Percentiles rank a stretch among this genome's conserved stretches.
Evolutionary conservation across 2,329 filamentous ascomycete species (phyloP).

Genomic region (Aschersonia sp.): DNA sequence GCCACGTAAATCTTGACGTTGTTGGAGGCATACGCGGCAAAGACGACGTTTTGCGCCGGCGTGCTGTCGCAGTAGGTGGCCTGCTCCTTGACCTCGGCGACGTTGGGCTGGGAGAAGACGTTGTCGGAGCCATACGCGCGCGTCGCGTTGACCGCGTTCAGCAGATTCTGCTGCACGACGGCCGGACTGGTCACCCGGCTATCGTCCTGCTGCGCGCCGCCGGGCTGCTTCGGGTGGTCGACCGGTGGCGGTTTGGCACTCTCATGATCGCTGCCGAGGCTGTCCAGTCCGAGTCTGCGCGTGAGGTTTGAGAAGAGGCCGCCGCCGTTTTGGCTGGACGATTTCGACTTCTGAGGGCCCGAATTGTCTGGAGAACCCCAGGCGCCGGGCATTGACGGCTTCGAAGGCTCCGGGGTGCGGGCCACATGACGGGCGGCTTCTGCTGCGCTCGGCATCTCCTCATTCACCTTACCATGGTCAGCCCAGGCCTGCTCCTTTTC

Average conservation of each 20-base stretch:
- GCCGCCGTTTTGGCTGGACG: slow-evolving; percentile 24
- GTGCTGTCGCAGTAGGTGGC: slow-evolving; percentile 74
- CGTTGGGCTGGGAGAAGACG: slow-evolving; percentile 59
- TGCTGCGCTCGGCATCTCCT: slow-evolving; percentile 9
- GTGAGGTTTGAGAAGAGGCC: slow-evolving; percentile 56
- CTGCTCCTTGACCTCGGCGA: slow-evolving; percentile 65
- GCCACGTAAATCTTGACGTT: slow-evolving; percentile 62
- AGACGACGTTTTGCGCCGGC: slow-evolving; percentile 57
- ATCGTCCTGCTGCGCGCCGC: slow-evolving; percentile 17
- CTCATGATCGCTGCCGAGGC: slow-evolving; percentile 22
- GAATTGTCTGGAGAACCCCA: slow-evolving; percentile 53
- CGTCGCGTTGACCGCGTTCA: slow-evolving; percentile 65
- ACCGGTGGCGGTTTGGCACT: slow-evolving; percentile 26
- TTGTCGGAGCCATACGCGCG: slow-evolving; percentile 59
- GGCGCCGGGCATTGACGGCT: slow-evolving; percentile 53
- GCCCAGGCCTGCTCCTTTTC: slow-evolving; percentile 34
- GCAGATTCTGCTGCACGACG: slow-evolving; percentile 53
- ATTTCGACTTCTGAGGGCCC: slow-evolving; percentile 16
- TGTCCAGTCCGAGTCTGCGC: slow-evolving; percentile 53
- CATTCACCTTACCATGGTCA: slow-evolving; percentile 16
- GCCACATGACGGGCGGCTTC: slow-evolving; percentile 23
- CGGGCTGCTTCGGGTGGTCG: slow-evolving; percentile 11
- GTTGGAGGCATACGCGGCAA: slow-evolving; percentile 53
- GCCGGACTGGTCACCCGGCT: slow-evolving; percentile 45
- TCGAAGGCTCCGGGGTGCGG: slow-evolving; percentile 24